Evolutionary conservation across 495 filamentous ascomycete species (phyloP).

Genomic region (Lasiosphaeria hispida): DNA sequence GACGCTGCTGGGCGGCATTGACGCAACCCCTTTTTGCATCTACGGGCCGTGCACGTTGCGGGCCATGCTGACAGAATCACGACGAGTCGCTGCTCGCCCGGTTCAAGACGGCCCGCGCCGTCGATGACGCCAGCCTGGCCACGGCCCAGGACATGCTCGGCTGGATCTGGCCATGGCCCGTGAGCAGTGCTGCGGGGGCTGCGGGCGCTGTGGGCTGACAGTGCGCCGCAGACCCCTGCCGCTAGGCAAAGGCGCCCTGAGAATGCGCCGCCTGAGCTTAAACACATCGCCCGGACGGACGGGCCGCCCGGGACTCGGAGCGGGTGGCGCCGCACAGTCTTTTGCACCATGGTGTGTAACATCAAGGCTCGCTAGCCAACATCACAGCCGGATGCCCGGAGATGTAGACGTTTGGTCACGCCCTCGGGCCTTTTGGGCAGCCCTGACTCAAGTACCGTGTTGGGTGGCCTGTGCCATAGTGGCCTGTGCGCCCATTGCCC

Average conservation of each 20-base stretch:
- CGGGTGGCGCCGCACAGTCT: not conserved
- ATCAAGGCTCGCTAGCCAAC: too few relatives aligned
- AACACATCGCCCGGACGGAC: constrained; percentile 5
- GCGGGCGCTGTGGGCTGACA: not conserved
- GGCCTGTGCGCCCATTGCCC: too few relatives aligned
- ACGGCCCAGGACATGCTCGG: constrained; percentile 9
- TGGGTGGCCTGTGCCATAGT: too few relatives aligned
- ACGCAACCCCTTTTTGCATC: constrained; percentile 11
- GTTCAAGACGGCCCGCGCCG: constrained; percentile 9
- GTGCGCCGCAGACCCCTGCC: constrained; percentile 2
- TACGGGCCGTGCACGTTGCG: constrained; percentile 2
- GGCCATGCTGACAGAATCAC: constrained; percentile 3
- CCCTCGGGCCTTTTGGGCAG: constrained; percentile 11
- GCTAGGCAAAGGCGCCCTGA: constrained; percentile 3
- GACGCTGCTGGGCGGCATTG: constrained; percentile 7
- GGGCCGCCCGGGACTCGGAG: not conserved
- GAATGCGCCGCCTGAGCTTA: constrained; percentile 1
- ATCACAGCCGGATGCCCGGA: too few relatives aligned
- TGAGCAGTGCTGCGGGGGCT: constrained; percentile 1
- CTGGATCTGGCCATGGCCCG: constrained; percentile 7
- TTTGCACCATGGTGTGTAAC: too few relatives aligned
- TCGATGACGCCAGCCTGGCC: constrained; percentile 3
- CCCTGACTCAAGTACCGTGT: constrained; percentile 10
- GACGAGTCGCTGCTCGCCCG: constrained; percentile 7
- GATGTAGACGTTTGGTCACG: too few relatives aligned